Evolutionary conservation across 2,329 filamentous ascomycete species (phyloP).

Genomic region (Penicillium concentricum): DNA sequence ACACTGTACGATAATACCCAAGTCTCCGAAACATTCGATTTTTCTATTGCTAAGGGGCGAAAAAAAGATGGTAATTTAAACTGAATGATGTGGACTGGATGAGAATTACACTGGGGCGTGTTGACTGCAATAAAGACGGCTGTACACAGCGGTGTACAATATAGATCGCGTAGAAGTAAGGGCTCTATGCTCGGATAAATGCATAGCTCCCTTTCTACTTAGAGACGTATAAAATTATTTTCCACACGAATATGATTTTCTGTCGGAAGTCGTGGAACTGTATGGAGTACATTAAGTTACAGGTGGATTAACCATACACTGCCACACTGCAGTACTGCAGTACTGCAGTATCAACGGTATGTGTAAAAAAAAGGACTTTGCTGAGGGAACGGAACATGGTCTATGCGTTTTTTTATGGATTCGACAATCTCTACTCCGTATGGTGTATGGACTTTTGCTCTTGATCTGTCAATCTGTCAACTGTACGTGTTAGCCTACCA

Average conservation of each 20-base stretch:
- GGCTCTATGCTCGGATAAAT: background rate
- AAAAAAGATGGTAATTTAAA: background rate
- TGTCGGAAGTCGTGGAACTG: constrained; percentile 5
- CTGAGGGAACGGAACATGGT: background rate
- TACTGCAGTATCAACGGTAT: background rate
- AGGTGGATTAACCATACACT: background rate
- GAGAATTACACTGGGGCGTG: background rate
- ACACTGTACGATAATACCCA: background rate
- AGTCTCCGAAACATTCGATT: background rate
- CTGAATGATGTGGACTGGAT: background rate
- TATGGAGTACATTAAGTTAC: background rate
- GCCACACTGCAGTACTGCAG: background rate
- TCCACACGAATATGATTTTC: constrained; percentile 15
- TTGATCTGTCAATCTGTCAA: background rate
- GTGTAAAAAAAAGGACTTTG: background rate
- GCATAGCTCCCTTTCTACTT: background rate
- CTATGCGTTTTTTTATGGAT: background rate
- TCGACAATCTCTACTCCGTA: background rate
- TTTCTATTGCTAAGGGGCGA: background rate
- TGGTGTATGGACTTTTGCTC: background rate
- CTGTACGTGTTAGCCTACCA: background rate
- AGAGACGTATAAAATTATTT: background rate
- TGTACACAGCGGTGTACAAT: background rate
- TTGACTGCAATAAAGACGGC: background rate
- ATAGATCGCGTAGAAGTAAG: background rate